Percentiles rank a stretch among this genome's conserved stretches.
Conservation (phyloP, 441 rosid species). For the Adansonia grandidieri region DNA sequence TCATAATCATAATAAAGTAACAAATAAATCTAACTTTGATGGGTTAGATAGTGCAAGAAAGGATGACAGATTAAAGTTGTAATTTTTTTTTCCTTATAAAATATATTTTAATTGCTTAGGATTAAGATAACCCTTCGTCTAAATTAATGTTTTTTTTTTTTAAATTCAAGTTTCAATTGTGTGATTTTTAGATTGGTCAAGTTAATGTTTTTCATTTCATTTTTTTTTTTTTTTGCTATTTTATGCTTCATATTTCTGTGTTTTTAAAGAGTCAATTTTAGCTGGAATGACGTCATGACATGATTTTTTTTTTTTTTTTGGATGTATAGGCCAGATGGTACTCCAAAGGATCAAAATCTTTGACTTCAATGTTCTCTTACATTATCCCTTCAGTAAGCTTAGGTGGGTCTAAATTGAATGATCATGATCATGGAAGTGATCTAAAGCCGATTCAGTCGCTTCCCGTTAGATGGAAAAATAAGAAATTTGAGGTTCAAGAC, state of each 20-base stretch:
- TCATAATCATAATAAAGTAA: background rate
- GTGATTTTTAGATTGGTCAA: background rate
- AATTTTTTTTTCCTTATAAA: background rate
- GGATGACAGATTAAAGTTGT: background rate
- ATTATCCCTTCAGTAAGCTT: constrained; percentile 44
- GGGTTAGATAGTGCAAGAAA: background rate
- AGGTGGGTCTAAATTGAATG: constrained; percentile 44
- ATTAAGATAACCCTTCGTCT: background rate
- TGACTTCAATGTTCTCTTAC: constrained; percentile 60
- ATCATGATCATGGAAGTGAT: constrained; percentile 42
- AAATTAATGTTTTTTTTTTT: background rate
- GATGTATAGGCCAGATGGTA: constrained; percentile 67
- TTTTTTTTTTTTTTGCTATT: background rate
- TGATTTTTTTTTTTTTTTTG: constrained; percentile 33
- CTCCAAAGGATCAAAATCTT: constrained; percentile 49
- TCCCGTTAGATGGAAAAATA: constrained; percentile 41
- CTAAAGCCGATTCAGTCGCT: constrained; percentile 38
- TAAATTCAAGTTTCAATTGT: constrained; percentile 3
- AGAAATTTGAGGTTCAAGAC: constrained; percentile 39
- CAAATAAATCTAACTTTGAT: background rate
- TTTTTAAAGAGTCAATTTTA: background rate
- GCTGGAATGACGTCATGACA: constrained; percentile 26
- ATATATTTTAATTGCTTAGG: background rate
- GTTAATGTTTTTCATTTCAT: background rate
- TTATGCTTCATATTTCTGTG: background rate